Base-by-base conservation (phyloP, 345 rosid species). In the Hevea brasiliensis region DNA sequence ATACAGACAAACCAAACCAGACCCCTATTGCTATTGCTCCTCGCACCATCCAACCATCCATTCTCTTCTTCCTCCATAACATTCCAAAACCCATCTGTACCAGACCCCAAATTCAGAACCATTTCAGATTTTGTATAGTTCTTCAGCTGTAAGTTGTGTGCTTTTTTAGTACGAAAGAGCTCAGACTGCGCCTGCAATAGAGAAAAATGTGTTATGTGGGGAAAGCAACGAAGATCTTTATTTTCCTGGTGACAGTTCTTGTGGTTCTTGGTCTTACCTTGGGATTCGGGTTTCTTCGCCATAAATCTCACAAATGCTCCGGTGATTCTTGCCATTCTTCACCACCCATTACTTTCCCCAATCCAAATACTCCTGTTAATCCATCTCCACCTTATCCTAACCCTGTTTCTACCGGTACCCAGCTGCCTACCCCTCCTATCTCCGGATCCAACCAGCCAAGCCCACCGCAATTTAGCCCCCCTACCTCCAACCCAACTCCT, bases 141-240 rank as follows among this genome's bases (percentile, higher is more conserved):
- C 4, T 4, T 15, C 1, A 50, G 6, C 55, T 50, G 55, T 14
- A 47, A 50, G 21, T 15, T 50, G n/a, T 3, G 37, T 32, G 55
- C 6, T 17, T 20, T 50, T 50, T 50, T 57, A 26, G 17, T 57
- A 32, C 65, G 32, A 15, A 58, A 32, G 8, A 35, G 44, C 24
- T 61, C 44, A 35, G 40, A 61, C n/a, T n/a, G 20, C 37, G 35
- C 7, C 45, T 61, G 21, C 9, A 15, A 2, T 10, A 14, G 21
- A 65, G 8, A 23, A 65, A 77, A 72, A 85, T 94, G 93, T 92
- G 96, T 79, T 94, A 92, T 79, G 93, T 92, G 58, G 98, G 98
- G 59, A 92, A 94, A 86, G 98, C 98, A 65, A 94, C 98, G 74
- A 94, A 92, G 91, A 94, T 94, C 89, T 94, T 94, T 86, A 90